phyloP scores from a whole-genome alignment of 192 early-diverging fungal genomes.

The Ambispora gerdemannii region DNA sequence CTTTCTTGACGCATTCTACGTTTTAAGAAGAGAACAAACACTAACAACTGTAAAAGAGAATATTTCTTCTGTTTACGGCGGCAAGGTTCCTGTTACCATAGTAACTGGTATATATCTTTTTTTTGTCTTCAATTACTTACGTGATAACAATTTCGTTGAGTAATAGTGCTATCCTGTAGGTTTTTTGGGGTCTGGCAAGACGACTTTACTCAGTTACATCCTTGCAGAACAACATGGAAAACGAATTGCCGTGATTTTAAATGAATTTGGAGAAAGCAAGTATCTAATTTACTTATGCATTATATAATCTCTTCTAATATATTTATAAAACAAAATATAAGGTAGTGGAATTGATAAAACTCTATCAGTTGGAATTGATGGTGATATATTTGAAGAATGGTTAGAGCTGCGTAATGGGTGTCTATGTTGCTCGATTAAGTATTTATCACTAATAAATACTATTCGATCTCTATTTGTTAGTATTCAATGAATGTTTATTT shows the following conservation, averaged over 20 bases:
- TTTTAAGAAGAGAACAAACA: too few species aligned
- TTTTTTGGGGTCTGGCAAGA: constrained; percentile 85
- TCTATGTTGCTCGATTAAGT: constrained; percentile 97
- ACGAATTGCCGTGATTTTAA: constrained; percentile 95
- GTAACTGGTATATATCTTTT: constrained; percentile 34
- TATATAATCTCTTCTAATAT: not conserved
- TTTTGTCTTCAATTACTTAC: not conserved
- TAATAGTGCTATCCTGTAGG: constrained; percentile 53
- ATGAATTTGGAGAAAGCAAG: constrained; percentile 92
- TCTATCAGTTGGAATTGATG: constrained; percentile 75
- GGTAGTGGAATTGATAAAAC: constrained; percentile 92
- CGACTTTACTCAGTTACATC: constrained; percentile 87
- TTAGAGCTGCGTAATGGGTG: constrained; percentile 96
- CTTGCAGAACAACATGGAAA: constrained; percentile 83
- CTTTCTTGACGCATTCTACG: too few species aligned
- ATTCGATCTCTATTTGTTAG: not conserved
- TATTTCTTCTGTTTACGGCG: too few species aligned
- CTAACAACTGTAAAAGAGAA: too few species aligned
- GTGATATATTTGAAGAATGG: constrained; percentile 92
- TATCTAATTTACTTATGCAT: not conserved
- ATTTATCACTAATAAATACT: constrained; percentile 26
- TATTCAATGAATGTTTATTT: not conserved
- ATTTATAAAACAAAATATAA: constrained; percentile 24
- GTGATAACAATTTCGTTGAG: not conserved
- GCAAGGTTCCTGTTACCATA: constrained; percentile 48